These are phyloP conservation scores for Ophiosphaerella herpotricha DNA, from an alignment of 2,329 filamentous ascomycete genomes.

Conservation along the genomic window DNA sequence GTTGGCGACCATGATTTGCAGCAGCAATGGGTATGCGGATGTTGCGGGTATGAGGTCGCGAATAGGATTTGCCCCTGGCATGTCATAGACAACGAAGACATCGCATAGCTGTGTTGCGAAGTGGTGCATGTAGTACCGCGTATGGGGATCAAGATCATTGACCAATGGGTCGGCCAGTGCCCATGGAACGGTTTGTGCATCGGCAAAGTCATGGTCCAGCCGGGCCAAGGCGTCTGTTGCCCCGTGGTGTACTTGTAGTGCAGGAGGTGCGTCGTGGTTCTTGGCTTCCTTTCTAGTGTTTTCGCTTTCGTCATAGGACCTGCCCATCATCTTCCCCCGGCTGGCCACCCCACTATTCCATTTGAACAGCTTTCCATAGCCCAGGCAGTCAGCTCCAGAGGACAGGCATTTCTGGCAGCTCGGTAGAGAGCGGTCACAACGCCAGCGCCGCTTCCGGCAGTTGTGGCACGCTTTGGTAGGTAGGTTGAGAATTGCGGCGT, in stretches of 20 bases:
- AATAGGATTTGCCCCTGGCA: constrained; percentile 53
- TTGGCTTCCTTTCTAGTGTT: constrained; percentile 31
- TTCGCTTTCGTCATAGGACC: constrained; percentile 50
- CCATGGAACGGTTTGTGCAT: constrained; percentile 40
- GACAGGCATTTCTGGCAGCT: constrained; percentile 63
- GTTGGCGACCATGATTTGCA: constrained; percentile 54
- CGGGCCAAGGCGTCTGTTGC: neutral
- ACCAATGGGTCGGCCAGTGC: constrained; percentile 60
- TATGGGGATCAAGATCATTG: constrained; percentile 56
- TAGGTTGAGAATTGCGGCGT: constrained; percentile 30
- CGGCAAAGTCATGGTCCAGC: neutral
- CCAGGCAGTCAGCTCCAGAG: constrained; percentile 63
- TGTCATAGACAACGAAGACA: constrained; percentile 58
- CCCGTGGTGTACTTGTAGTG: constrained; percentile 7
- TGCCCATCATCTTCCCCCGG: constrained; percentile 60
- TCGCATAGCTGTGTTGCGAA: constrained; percentile 57
- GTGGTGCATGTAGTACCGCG: constrained; percentile 55
- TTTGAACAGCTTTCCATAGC: constrained; percentile 64
- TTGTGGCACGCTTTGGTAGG: constrained; percentile 61
- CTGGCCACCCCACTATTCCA: constrained; percentile 62
- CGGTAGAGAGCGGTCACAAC: constrained; percentile 65
- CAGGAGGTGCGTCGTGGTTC: constrained; percentile 19
- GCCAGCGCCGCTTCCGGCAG: constrained; percentile 64
- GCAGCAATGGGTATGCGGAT: constrained; percentile 50
- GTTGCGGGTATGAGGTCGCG: constrained; percentile 55